phyloP scores from a whole-genome alignment of 306 rosid species.

The Rubus parviflorus region DNA sequence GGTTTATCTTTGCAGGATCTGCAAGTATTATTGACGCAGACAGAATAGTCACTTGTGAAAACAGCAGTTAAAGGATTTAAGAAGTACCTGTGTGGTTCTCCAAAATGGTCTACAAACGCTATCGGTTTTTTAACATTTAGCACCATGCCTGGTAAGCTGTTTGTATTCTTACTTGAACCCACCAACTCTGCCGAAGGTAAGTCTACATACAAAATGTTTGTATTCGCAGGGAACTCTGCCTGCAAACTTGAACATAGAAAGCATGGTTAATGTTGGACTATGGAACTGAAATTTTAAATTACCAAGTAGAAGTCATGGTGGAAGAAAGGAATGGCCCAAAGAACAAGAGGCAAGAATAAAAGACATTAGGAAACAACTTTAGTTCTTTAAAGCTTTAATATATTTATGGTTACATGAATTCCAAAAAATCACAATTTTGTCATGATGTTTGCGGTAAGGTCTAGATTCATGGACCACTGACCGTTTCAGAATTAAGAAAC shows the following conservation, averaged over 20 bases:
- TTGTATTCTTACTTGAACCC: slow-evolving; percentile 62
- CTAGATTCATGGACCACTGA: neutral
- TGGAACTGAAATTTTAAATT: neutral
- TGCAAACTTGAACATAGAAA: slow-evolving; percentile 69
- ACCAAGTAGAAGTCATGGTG: neutral
- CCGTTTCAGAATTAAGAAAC: neutral
- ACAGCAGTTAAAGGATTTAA: slow-evolving; percentile 10
- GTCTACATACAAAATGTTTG: slow-evolving; percentile 90
- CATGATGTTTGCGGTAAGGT: neutral
- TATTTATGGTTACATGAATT: neutral
- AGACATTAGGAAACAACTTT: neutral
- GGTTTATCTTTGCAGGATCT: neutral
- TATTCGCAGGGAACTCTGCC: slow-evolving; percentile 89
- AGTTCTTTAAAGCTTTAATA: neutral
- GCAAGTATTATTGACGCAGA: neutral
- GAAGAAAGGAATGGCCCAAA: neutral
- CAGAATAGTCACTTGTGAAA: neutral
- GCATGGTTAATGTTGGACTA: slow-evolving; percentile 36
- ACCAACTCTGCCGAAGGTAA: slow-evolving; percentile 77
- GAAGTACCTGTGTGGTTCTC: slow-evolving; percentile 61
- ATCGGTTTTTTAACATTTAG: slow-evolving; percentile 73
- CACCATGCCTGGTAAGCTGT: slow-evolving; percentile 98
- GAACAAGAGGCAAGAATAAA: slow-evolving; percentile 4
- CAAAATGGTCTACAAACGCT: slow-evolving; percentile 68
- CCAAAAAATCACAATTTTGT: neutral